Evolutionary conservation across 768 basidiomycete genomes (phyloP).

Genomic region (Multifurca ochricompacta): DNA sequence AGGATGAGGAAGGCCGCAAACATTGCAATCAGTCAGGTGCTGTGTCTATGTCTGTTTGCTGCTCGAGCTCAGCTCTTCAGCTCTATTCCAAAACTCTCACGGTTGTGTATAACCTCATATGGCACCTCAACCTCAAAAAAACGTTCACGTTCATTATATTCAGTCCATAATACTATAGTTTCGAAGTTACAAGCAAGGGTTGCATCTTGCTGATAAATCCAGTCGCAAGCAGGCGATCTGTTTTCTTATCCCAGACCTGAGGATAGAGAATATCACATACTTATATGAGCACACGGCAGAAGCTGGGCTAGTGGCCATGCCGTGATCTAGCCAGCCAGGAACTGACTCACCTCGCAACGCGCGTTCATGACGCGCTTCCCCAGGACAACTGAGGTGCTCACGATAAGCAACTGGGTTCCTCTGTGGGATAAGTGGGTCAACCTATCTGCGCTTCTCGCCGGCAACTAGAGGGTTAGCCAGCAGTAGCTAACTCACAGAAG

Average conservation of each 20-base stretch:
- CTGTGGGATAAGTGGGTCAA: slow-evolving; percentile 28
- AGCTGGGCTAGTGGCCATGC: not conserved
- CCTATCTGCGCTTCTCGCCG: not conserved
- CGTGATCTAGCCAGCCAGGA: not conserved
- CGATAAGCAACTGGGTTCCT: slow-evolving; percentile 50
- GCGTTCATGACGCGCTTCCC: slow-evolving; percentile 66
- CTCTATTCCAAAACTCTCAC: too few species aligned
- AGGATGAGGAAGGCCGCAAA: not conserved
- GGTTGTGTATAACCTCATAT: too few species aligned
- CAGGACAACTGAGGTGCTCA: slow-evolving; percentile 56
- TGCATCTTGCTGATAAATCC: slow-evolving; percentile 71
- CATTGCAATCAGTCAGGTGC: not conserved
- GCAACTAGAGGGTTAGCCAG: slow-evolving; percentile 5
- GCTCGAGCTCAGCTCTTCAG: too few species aligned
- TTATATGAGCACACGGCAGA: slow-evolving; percentile 1
- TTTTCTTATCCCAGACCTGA: slow-evolving; percentile 54
- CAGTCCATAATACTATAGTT: not conserved
- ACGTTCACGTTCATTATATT: too few species aligned
- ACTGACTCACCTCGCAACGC: slow-evolving; percentile 51
- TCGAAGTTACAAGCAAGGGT: slow-evolving; percentile 29
- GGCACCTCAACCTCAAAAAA: too few species aligned
- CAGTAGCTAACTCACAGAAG: slow-evolving; percentile 43
- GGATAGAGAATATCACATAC: not conserved
- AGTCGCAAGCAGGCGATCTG: slow-evolving; percentile 54
- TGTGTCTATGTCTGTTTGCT: too few species aligned